Conservation (phyloP, 495 filamentous ascomycete genomes). For the Xylaria curta region DNA sequence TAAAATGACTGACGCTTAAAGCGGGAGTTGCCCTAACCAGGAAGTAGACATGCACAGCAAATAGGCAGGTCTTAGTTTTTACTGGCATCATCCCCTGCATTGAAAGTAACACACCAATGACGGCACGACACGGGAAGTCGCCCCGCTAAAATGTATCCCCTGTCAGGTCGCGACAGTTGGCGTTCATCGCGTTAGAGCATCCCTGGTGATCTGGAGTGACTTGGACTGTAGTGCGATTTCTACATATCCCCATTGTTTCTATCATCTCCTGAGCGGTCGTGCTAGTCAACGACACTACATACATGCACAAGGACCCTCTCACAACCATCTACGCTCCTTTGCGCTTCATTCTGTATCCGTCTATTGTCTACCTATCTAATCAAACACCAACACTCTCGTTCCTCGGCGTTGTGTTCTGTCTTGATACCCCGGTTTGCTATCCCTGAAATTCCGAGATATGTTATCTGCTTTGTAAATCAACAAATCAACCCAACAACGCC, state of each 20-base stretch:
- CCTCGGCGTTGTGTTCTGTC: conserved; percentile 26
- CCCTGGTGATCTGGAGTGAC: background rate
- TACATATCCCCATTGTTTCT: conserved; percentile 9
- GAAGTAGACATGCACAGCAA: background rate
- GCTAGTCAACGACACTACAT: conserved; percentile 7
- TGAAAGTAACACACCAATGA: conserved; percentile 4
- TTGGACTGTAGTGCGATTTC: background rate
- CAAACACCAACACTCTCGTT: conserved; percentile 29
- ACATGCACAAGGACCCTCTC: conserved; percentile 10
- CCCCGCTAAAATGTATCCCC: conserved; percentile 18
- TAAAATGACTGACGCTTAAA: background rate
- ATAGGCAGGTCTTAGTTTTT: background rate
- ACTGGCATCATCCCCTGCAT: background rate
- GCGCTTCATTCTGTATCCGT: conserved; percentile 21
- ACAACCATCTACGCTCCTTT: conserved; percentile 13
- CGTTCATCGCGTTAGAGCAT: conserved; percentile 25
- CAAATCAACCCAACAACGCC: conserved; percentile 28
- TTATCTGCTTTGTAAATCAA: conserved; percentile 26
- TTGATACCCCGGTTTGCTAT: conserved; percentile 27
- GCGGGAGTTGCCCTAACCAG: background rate
- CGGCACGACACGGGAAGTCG: conserved; percentile 13
- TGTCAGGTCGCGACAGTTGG: conserved; percentile 26
- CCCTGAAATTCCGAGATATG: conserved; percentile 37
- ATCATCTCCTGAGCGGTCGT: conserved; percentile 8
- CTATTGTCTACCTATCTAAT: conserved; percentile 33